Conservation (phyloP, 2,329 filamentous ascomycete species). For the Graphilbum fragrans region DNA sequence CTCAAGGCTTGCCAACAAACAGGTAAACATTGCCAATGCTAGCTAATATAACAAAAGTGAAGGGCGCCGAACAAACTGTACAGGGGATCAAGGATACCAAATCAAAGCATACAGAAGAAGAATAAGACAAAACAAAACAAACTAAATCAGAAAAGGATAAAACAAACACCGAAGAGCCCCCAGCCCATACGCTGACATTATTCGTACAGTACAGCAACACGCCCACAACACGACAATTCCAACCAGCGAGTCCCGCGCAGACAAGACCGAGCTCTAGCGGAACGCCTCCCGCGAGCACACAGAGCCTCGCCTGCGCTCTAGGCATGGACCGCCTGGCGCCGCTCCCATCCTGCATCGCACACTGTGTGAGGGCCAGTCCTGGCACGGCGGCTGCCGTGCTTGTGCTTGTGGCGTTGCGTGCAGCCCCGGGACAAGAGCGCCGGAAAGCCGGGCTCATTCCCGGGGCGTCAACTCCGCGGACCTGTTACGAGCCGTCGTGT, state of each 20-base stretch:
- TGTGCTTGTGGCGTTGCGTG: too few species aligned
- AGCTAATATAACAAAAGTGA: too few species aligned
- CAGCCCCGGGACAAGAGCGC: neutral
- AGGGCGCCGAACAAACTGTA: too few species aligned
- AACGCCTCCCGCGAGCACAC: neutral
- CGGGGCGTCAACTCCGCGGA: conserved; percentile 16
- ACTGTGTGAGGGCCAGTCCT: neutral
- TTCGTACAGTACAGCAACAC: neutral
- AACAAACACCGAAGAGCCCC: neutral
- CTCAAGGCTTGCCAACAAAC: too few species aligned
- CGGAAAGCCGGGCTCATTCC: neutral
- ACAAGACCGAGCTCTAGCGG: neutral
- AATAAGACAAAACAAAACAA: too few species aligned
- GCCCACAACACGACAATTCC: neutral
- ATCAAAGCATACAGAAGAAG: too few species aligned
- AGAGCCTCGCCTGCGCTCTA: neutral
- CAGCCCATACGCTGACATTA: neutral
- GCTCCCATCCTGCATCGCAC: neutral
- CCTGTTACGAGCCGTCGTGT: conserved; percentile 31
- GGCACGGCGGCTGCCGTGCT: too few species aligned
- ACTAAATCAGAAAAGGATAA: too few species aligned
- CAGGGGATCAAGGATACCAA: too few species aligned
- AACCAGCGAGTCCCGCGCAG: neutral
- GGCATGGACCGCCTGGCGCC: too few species aligned
- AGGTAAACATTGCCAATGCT: too few species aligned